A percentile compares a stretch with the other conserved stretches of the same genome.
Conservation (phyloP, 2,329 filamentous ascomycete genomes). For the Aspergillus caelatus region DNA sequence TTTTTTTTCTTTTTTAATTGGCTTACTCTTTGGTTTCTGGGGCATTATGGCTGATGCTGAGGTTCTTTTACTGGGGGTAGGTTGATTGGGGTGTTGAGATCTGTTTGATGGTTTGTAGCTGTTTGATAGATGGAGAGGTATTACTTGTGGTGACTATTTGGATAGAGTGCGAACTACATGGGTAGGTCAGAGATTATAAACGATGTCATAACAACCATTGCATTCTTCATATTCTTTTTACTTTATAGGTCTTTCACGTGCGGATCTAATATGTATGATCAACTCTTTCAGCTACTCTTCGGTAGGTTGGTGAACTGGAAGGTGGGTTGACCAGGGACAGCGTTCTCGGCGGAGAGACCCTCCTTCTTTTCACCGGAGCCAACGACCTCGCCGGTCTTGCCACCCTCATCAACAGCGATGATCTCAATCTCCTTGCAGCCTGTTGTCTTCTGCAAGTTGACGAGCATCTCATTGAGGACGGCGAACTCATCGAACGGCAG, state of each 20-base stretch:
- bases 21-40: neutral
- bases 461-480: conserved; percentile 75
- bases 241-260: conserved; percentile 9
- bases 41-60: neutral
- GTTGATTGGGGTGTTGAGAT: neutral
- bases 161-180: neutral
- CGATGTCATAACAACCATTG: conserved; percentile 7
- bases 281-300: conserved; percentile 22
- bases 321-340: conserved; percentile 78
- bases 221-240: conserved; percentile 3
- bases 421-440: conserved; percentile 73
- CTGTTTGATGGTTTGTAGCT: neutral
- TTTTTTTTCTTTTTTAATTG: neutral
- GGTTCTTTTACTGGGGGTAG: neutral
- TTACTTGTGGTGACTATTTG: neutral
- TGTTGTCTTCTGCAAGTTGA: conserved; percentile 75
- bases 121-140: neutral
- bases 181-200: neutral
- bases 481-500: conserved; percentile 83
- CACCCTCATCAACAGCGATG: conserved; percentile 66
- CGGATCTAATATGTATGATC: conserved; percentile 5
- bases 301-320: conserved; percentile 83
- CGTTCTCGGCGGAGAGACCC: conserved; percentile 68
- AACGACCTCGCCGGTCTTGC: conserved; percentile 49
- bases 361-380: conserved; percentile 58